Evolutionary conservation across 1,284 basidiomycete species (phyloP), one percentile per base, ranked within the genome.

Genomic region (Volvariella volvacea): DNA sequence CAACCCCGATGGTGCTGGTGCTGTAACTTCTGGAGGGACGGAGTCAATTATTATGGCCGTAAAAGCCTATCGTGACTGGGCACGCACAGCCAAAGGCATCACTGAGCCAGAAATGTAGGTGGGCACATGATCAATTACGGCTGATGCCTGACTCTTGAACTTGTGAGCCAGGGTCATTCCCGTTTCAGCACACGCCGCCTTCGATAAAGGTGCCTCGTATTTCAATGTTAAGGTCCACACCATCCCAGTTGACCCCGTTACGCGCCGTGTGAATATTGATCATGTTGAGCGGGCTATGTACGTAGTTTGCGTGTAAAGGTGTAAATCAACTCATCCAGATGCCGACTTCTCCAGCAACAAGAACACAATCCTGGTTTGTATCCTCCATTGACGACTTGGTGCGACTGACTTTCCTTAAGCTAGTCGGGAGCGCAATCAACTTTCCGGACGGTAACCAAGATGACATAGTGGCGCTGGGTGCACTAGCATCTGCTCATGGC

Each of bases 1-100:
- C 59, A 84, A 88, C 51, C 86, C 89, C 1, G 68, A 77, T 39
- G 89, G 88, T 7, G 92, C 90, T 1, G 95, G 95, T 10, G 85
- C 85, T 1, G 97, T 93, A 55, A 98, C 95, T 0, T 89, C 88
- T 0, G 95, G 95, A 16, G 95, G 96, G 2, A 99, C 95, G 0
- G 95, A 99, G 62, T 92, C 88, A 12, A 98, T 99, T 55, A 70
- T 95, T 43, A 92, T 94, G 92, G 82, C 92, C 2, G 79, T 92
- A 54, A 95, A 97, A 70, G 88, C 93, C 0, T 84, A 97, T 64
- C 80, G 94, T 21, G 93, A 98, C 54, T 97, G 94, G 92, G 95
- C 89, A 1, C 67, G 76, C 20, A 78, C 71, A 1, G 82, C 82
- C 33, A 95, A 93, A 63, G 89, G 92, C 3, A 90, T 98, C 57